Conservation (phyloP, 441 rosid species). For the Pelargonium fulgidum region DNA sequence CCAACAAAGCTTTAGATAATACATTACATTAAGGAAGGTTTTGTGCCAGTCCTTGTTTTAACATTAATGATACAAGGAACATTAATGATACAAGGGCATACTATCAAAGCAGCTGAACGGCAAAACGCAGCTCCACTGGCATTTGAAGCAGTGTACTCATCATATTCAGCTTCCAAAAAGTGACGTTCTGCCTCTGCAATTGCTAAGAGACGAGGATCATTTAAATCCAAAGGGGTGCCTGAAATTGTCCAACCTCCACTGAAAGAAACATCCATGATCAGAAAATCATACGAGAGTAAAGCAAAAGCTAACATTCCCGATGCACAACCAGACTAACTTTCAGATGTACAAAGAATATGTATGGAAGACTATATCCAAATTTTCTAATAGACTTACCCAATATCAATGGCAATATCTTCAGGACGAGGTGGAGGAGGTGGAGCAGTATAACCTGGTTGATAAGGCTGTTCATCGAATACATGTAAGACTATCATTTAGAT, state of each 20-base stretch:
- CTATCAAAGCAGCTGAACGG: slow-evolving; percentile 88
- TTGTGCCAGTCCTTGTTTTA: not conserved
- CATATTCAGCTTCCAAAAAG: slow-evolving; percentile 73
- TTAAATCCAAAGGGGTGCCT: slow-evolving; percentile 68
- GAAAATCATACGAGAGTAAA: not conserved
- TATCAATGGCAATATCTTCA: slow-evolving; percentile 68
- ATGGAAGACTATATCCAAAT: no score
- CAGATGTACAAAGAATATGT: no score
- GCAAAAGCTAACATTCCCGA: not conserved
- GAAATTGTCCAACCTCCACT: slow-evolving; percentile 96
- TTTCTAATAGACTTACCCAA: slow-evolving; percentile 44
- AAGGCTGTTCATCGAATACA: slow-evolving; percentile 35
- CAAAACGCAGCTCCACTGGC: slow-evolving; percentile 87
- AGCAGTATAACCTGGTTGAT: slow-evolving; percentile 66
- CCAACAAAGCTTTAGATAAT: slow-evolving; percentile 6
- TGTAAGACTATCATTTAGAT: not conserved
- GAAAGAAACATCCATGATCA: slow-evolving; percentile 24
- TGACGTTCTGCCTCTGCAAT: slow-evolving; percentile 90
- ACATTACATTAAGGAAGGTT: not conserved
- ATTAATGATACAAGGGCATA: slow-evolving; percentile 27
- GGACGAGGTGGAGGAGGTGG: slow-evolving; percentile 53
- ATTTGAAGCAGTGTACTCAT: slow-evolving; percentile 75
- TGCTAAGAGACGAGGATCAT: slow-evolving; percentile 77
- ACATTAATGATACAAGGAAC: not conserved
- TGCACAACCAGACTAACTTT: not conserved